phyloP scores from a whole-genome alignment of 768 basidiomycete species.

The button mushroom (Agaricus bisporus) region DNA sequence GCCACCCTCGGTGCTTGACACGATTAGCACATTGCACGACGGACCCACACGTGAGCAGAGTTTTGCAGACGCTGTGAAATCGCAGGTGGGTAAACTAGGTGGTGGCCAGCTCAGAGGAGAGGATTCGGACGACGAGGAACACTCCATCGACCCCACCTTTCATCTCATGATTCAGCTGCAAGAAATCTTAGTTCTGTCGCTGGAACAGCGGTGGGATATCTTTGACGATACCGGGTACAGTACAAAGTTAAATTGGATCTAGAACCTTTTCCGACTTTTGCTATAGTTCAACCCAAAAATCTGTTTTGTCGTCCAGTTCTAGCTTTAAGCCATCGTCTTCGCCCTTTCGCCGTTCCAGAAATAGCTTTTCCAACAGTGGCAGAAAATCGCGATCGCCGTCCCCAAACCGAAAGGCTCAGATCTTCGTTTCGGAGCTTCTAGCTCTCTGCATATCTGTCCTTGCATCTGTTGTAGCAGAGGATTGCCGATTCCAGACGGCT shows the following conservation, averaged over 20 bases:
- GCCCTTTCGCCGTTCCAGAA: constrained; percentile 40
- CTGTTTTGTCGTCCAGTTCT: neutral
- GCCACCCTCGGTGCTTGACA: constrained; percentile 48
- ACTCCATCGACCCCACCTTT: constrained; percentile 62
- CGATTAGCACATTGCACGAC: constrained; percentile 35
- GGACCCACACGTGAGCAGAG: constrained; percentile 40
- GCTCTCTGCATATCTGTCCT: constrained; percentile 54
- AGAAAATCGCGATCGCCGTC: constrained; percentile 50
- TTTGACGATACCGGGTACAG: constrained; percentile 45
- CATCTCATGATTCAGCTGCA: constrained; percentile 58
- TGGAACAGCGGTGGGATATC: constrained; percentile 54
- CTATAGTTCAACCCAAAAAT: neutral
- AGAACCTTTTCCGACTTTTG: neutral
- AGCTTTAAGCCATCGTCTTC: constrained; percentile 18
- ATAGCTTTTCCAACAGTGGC: constrained; percentile 34
- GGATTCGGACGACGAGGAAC: constrained; percentile 48
- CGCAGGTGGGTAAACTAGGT: constrained; percentile 9
- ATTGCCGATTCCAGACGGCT: constrained; percentile 61
- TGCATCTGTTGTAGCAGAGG: constrained; percentile 61
- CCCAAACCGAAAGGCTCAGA: constrained; percentile 22
- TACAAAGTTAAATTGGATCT: neutral
- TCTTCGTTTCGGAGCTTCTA: constrained; percentile 46
- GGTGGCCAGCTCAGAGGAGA: constrained; percentile 23
- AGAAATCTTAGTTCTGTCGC: constrained; percentile 51
- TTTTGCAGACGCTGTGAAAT: constrained; percentile 24